These are phyloP conservation scores for Penicillium sp. DNA, from an alignment of 2,329 filamentous ascomycete genomes.

Conservation along the genomic window DNA sequence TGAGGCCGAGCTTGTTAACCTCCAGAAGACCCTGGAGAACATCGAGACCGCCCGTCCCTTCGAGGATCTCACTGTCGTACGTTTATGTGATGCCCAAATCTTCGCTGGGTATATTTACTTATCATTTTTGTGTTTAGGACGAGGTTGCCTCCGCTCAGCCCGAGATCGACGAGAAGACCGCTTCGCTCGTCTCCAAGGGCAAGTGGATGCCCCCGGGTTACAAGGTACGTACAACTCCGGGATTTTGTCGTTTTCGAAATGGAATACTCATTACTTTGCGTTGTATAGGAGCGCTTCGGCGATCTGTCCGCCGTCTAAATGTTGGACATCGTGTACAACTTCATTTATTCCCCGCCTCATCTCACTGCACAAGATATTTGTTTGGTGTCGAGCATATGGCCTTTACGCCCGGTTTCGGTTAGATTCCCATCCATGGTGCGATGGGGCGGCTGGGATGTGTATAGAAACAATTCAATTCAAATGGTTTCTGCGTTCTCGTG, in stretches of 20 bases:
- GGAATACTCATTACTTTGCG: slow-evolving; percentile 16
- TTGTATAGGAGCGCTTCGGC: slow-evolving; percentile 92
- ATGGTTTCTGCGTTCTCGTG: slow-evolving; percentile 28
- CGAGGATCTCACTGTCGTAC: slow-evolving; percentile 94
- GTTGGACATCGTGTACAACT: slow-evolving; percentile 25
- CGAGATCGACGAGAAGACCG: slow-evolving; percentile 96
- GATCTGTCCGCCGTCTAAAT: slow-evolving; percentile 91
- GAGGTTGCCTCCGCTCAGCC: slow-evolving; percentile 92
- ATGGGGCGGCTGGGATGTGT: slow-evolving; percentile 37
- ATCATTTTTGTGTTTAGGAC: slow-evolving; percentile 60
- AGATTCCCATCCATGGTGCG: slow-evolving; percentile 29
- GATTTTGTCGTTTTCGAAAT: background rate
- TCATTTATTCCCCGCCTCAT: slow-evolving; percentile 33
- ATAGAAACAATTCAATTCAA: slow-evolving; percentile 42
- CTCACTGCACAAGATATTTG: slow-evolving; percentile 30
- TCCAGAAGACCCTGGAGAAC: slow-evolving; percentile 93
- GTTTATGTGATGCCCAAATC: slow-evolving; percentile 35
- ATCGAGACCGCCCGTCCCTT: slow-evolving; percentile 95
- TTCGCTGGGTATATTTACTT: slow-evolving; percentile 8
- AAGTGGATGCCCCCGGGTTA: slow-evolving; percentile 98
- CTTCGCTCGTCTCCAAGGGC: slow-evolving; percentile 92
- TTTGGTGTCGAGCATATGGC: slow-evolving; percentile 29
- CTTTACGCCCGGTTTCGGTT: slow-evolving; percentile 20
- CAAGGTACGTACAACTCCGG: slow-evolving; percentile 67
- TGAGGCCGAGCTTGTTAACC: slow-evolving; percentile 88